Conservation (phyloP, 2,329 filamentous ascomycete genomes). For the Didymella segeticola region DNA sequence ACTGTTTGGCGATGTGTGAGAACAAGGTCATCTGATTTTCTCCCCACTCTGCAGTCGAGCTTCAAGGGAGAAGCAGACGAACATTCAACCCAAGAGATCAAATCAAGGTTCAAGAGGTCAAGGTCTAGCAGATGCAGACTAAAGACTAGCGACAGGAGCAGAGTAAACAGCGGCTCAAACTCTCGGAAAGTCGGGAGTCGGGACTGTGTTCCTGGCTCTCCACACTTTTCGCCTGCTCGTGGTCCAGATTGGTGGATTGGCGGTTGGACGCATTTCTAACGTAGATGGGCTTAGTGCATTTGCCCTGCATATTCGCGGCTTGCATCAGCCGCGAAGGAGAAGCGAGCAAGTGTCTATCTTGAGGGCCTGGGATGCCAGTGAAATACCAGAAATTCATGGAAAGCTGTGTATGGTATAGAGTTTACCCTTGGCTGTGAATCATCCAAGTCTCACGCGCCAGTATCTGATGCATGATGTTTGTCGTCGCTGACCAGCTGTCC, state of each 20-base stretch:
- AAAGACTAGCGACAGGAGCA: neutral
- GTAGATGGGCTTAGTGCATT: too few relatives aligned
- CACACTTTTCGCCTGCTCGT: constrained; percentile 9
- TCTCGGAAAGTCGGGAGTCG: too few relatives aligned
- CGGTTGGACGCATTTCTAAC: constrained; percentile 17
- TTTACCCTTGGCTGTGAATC: too few relatives aligned
- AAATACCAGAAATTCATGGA: too few relatives aligned
- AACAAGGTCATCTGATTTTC: constrained; percentile 2
- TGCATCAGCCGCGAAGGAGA: constrained; percentile 14
- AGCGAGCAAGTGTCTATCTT: constrained; percentile 13
- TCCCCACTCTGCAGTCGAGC: too few relatives aligned
- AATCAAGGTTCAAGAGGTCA: too few relatives aligned
- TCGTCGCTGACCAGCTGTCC: constrained; percentile 26
- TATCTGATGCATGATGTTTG: too few relatives aligned
- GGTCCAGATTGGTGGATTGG: constrained; percentile 31
- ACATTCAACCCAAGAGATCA: too few relatives aligned
- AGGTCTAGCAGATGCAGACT: neutral
- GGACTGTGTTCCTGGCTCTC: constrained; percentile 14
- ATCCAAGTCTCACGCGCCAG: too few relatives aligned
- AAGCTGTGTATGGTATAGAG: too few relatives aligned
- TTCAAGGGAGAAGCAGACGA: too few relatives aligned
- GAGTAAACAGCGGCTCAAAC: constrained; percentile 9
- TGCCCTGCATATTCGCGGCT: constrained; percentile 37
- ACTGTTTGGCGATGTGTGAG: neutral
- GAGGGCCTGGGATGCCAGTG: too few relatives aligned